Evolutionary conservation across 1,284 basidiomycete genomes (phyloP).

Genomic region (Tilletiopsis washingtonensis): DNA sequence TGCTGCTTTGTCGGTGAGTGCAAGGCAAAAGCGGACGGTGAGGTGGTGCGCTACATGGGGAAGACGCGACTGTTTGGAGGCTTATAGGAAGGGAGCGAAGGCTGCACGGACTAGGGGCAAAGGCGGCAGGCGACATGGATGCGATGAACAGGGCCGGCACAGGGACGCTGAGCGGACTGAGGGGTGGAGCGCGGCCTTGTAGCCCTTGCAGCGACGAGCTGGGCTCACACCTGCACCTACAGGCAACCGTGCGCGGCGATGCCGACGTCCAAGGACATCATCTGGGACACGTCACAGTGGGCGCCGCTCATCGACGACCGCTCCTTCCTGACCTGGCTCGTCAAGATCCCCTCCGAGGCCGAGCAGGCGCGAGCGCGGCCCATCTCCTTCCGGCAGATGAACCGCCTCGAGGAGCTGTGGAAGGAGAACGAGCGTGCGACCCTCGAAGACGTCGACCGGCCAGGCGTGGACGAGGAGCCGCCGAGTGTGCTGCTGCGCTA

Average conservation of each 20-base stretch:
- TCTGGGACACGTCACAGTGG: slow-evolving; percentile 97
- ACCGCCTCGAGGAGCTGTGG: slow-evolving; percentile 95
- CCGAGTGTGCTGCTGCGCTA: slow-evolving; percentile 77
- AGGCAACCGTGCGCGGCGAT: slow-evolving; percentile 92
- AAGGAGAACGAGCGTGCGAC: slow-evolving; percentile 90
- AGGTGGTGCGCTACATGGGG: too few species aligned
- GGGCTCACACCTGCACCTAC: too few species aligned
- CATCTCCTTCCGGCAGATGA: slow-evolving; percentile 93
- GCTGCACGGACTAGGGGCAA: too few species aligned
- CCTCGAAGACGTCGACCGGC: slow-evolving; percentile 91
- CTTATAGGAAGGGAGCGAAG: too few species aligned
- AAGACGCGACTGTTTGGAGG: too few species aligned
- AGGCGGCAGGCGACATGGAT: too few species aligned
- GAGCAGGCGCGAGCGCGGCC: slow-evolving; percentile 91
- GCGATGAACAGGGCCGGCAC: too few species aligned
- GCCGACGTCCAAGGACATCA: slow-evolving; percentile 79
- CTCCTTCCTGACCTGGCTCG: slow-evolving; percentile 95
- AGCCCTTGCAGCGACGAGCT: too few species aligned
- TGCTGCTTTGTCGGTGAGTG: slow-evolving; percentile 77
- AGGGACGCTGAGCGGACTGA: too few species aligned
- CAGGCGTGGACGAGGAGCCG: slow-evolving; percentile 62
- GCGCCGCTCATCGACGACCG: slow-evolving; percentile 97
- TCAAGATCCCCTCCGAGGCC: slow-evolving; percentile 89
- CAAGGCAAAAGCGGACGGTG: too few species aligned
- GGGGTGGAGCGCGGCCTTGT: too few species aligned